phyloP scores from a whole-genome alignment of 805 yeast species.

The Starmera dryadoides region DNA sequence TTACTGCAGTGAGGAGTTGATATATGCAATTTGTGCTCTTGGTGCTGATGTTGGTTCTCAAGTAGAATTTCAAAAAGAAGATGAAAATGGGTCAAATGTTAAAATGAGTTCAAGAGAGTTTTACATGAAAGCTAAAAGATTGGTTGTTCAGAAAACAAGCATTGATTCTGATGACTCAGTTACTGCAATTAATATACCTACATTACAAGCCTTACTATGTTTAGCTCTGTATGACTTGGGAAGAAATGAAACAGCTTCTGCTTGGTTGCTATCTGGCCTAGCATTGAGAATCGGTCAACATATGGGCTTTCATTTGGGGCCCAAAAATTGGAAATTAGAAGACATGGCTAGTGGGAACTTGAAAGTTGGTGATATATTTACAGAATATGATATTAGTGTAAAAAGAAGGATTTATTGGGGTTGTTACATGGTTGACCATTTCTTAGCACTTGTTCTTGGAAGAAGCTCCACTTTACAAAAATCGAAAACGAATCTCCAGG shows the following conservation, averaged over 20 bases:
- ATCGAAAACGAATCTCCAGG: constrained; percentile 54
- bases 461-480: constrained; percentile 48
- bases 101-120: background rate
- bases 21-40: constrained; percentile 50
- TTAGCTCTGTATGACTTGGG: constrained; percentile 57
- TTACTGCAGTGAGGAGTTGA: constrained; percentile 48
- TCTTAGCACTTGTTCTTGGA: constrained; percentile 51
- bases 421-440: constrained; percentile 56
- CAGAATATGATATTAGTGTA: constrained; percentile 46
- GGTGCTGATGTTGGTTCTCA: constrained; percentile 37
- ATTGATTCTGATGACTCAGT: no score
- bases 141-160: no score
- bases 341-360: constrained; percentile 26
- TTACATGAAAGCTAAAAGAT: background rate
- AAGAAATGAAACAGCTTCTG: constrained; percentile 48
- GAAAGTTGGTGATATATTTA: constrained; percentile 23
- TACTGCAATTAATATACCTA: constrained; percentile 36
- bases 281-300: constrained; percentile 62
- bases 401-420: constrained; percentile 64
- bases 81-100: no score
- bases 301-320: constrained; percentile 56
- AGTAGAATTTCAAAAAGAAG: no score
- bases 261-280: constrained; percentile 58
- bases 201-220: constrained; percentile 51
- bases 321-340: constrained; percentile 46